Evolutionary conservation across 805 yeast species (phyloP).

Genomic region (Cyberlindnera mississippiensis): DNA sequence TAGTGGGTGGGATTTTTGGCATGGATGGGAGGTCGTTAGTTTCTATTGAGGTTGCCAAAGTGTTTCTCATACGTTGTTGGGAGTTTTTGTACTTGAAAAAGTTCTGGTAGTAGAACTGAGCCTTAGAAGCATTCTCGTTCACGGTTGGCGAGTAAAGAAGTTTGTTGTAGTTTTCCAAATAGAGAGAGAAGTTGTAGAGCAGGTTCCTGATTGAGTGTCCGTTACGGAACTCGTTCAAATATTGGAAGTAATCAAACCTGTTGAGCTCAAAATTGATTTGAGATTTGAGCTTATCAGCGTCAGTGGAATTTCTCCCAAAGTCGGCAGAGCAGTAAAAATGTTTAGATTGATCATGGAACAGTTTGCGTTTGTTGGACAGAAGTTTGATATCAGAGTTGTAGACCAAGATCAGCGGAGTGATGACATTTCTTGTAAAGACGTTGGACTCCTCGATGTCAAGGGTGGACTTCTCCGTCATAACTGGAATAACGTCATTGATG

Average conservation of each 20-base stretch:
- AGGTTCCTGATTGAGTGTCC: slow-evolving; percentile 23
- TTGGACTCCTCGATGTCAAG: slow-evolving; percentile 21
- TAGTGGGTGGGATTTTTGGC: slow-evolving; percentile 1
- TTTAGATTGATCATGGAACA: slow-evolving; percentile 12
- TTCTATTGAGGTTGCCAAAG: slow-evolving; percentile 3
- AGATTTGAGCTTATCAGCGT: slow-evolving; percentile 34
- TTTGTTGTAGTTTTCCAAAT: slow-evolving; percentile 8
- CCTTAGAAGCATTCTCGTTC: slow-evolving; percentile 10
- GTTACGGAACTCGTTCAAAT: slow-evolving; percentile 29
- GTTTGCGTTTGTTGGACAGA: slow-evolving; percentile 10
- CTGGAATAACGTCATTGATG: slow-evolving; percentile 14
- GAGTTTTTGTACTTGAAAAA: slow-evolving; percentile 11
- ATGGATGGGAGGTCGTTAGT: slow-evolving; percentile 1
- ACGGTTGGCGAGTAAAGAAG: not conserved
- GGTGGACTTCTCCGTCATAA: slow-evolving; percentile 19
- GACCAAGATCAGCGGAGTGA: slow-evolving; percentile 16
- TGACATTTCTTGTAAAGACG: slow-evolving; percentile 12
- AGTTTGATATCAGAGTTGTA: slow-evolving; percentile 23
- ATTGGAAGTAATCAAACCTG: slow-evolving; percentile 44
- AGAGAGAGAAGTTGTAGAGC: slow-evolving; percentile 11
- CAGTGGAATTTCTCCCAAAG: slow-evolving; percentile 19
- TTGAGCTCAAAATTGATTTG: slow-evolving; percentile 36
- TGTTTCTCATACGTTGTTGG: slow-evolving; percentile 9
- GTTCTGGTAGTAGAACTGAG: slow-evolving; percentile 13
- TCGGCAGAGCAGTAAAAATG: slow-evolving; percentile 8